A percentile compares a stretch with the other conserved stretches of the same genome.
These are phyloP conservation scores for Vigna unguiculata DNA, from an alignment of 306 rosid genomes.

Conservation along the genomic window DNA sequence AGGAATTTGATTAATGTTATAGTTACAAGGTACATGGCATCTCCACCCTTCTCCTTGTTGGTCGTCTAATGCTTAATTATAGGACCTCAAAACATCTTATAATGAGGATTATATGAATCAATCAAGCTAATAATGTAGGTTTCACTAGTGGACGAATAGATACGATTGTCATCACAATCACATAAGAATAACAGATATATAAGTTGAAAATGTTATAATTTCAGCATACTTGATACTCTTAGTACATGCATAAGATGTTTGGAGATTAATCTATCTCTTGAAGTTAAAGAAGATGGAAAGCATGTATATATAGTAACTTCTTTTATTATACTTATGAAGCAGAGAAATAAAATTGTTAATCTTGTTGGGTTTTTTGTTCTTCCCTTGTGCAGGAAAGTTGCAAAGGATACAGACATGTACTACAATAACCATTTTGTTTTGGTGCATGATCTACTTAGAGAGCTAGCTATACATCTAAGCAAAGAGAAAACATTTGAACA, in stretches of 20 bases:
- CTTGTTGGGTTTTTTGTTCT: slow-evolving; percentile 20
- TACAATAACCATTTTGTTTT: slow-evolving; percentile 63
- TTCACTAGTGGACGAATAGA: not conserved
- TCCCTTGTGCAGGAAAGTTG: slow-evolving; percentile 59
- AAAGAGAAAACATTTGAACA: slow-evolving; percentile 41
- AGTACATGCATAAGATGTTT: not conserved
- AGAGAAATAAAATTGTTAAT: slow-evolving; percentile 6
- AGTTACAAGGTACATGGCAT: slow-evolving; percentile 59
- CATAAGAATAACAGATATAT: too few relatives aligned
- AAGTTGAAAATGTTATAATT: not conserved
- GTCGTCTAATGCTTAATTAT: not conserved
- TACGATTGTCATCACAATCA: not conserved
- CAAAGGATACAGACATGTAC: slow-evolving; percentile 52
- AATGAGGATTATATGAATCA: not conserved
- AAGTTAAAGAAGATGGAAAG: not conserved
- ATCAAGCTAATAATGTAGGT: not conserved
- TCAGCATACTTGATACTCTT: not conserved
- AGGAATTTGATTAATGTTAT: slow-evolving; percentile 57
- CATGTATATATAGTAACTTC: slow-evolving; percentile 1
- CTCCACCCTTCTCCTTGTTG: slow-evolving; percentile 1
- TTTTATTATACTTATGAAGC: not conserved
- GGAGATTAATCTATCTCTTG: not conserved
- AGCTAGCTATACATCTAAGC: slow-evolving; percentile 60
- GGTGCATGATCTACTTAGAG: slow-evolving; percentile 73
- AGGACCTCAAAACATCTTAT: not conserved